A percentile compares a stretch with the other conserved stretches of the same genome.
Conservation (phyloP, 1,284 basidiomycete species). For the Gomphus sp. region DNA sequence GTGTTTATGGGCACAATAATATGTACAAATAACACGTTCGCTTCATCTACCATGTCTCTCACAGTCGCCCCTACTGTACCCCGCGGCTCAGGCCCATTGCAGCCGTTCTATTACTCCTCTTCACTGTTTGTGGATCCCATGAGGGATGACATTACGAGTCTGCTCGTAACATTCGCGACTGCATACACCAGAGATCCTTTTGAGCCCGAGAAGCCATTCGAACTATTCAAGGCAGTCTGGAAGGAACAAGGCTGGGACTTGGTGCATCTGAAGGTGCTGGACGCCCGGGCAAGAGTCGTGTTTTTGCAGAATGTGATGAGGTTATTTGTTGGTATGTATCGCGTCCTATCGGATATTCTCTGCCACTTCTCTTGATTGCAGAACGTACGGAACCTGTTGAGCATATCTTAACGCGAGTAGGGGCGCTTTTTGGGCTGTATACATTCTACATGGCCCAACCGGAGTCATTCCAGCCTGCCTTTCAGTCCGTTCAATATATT, state of each 20-base stretch:
- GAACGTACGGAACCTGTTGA: conserved; percentile 40
- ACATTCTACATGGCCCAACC: too few relatives aligned
- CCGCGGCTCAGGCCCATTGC: conserved; percentile 21
- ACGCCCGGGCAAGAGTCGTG: conserved; percentile 47
- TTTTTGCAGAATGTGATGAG: conserved; percentile 53
- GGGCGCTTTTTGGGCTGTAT: too few relatives aligned
- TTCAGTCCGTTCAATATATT: too few relatives aligned
- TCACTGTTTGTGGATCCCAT: conserved; percentile 58
- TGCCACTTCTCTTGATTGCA: conserved; percentile 19
- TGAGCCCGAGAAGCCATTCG: conserved; percentile 39
- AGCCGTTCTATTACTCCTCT: conserved; percentile 68
- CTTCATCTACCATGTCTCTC: not conserved
- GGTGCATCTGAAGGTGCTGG: conserved; percentile 63
- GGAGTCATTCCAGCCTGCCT: too few relatives aligned
- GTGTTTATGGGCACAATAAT: too few relatives aligned
- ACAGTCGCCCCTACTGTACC: not conserved
- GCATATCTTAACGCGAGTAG: too few relatives aligned
- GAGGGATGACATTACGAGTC: conserved; percentile 46
- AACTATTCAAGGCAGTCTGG: conserved; percentile 63
- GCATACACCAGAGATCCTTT: conserved; percentile 25
- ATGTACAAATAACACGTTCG: too few relatives aligned
- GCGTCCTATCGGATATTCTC: not conserved
- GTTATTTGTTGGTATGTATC: conserved; percentile 50
- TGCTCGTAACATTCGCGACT: conserved; percentile 39
- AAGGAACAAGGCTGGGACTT: conserved; percentile 57